phyloP scores from a whole-genome alignment of 345 rosid genomes.

The Dipteronia sinensis region DNA sequence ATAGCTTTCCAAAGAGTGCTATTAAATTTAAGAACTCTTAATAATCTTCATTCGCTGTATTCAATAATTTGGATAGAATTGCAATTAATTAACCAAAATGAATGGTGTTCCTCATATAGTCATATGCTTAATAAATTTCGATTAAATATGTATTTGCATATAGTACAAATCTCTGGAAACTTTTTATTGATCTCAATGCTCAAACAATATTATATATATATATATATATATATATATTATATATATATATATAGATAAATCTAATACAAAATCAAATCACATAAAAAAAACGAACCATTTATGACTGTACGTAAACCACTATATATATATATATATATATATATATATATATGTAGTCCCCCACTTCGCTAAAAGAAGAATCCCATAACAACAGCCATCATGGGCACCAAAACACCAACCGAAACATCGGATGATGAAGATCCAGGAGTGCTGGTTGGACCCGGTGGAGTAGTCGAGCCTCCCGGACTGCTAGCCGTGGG shows the following conservation, averaged over 20 bases:
- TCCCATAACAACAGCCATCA: background rate
- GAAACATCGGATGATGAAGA: constrained; percentile 29
- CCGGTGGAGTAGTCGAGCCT: too few relatives aligned
- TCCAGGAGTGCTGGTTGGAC: too few relatives aligned
- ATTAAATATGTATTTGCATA: too few relatives aligned
- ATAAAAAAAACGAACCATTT: background rate
- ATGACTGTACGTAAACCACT: background rate
- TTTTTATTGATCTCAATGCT: constrained; percentile 4
- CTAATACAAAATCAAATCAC: background rate
- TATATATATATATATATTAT: too few relatives aligned
- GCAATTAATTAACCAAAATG: background rate
- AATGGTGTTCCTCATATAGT: too few relatives aligned
- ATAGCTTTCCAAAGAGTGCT: too few relatives aligned
- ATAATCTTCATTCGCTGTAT: background rate
- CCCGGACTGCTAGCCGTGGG: too few relatives aligned
- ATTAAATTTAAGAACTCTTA: too few relatives aligned
- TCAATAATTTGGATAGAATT: background rate
- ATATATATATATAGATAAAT: too few relatives aligned
- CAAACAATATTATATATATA: background rate
- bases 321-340: too few relatives aligned
- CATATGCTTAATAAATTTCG: too few relatives aligned
- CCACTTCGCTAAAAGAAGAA: constrained; percentile 10
- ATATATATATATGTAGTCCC: background rate
- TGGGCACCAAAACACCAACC: constrained; percentile 20
- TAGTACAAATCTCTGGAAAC: background rate